Evolutionary conservation across 805 yeast genomes (phyloP), one percentile per base, ranked within the genome.

Genomic region (Starmerella sirachaensis): DNA sequence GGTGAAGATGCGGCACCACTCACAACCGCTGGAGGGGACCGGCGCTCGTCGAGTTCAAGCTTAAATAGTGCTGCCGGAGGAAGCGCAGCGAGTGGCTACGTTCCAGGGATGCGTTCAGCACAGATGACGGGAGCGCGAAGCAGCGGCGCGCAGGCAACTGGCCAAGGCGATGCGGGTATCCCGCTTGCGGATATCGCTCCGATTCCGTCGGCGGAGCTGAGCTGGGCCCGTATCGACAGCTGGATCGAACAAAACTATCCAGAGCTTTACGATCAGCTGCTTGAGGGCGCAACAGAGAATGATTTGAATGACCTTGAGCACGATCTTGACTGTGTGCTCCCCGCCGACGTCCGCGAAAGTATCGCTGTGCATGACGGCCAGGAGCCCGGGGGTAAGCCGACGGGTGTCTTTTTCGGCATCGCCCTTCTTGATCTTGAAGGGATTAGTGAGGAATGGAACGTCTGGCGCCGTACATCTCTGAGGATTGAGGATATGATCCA

Each of bases 341-440:
- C 98, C 1, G 63, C 74, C 2, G 82, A 88, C 39, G 83, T 91
- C 6, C 66, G 80, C 37, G 93, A 85, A 29, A 80, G 88, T 31
- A 72, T 71, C 53, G 70, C 75, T 51, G 61, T 79, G 28, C 94
- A 91, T 48, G 97, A 91, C 54, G 98, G 98, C 36, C 98, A 91
- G 62, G 80, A 78, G 41, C 69, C 69, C 27, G 67, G 79, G 43
- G 93, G 85, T 29, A 72, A 75, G 40, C 75, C 82, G 43, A 69
- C 75, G 3, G 84, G 98, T 8, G 61, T 91, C 38, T 56, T 91
- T 26, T 88, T 76, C 56, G 94, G 95, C 3, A 63, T 82, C 48
- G 74, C 78, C 37, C 65, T 91, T 42, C 67, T 91, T 71, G 78
- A 82, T 17, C 60, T 88, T 29, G 94, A 86, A 54, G 78, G 77